Evolutionary conservation across 2,329 filamentous ascomycete genomes (phyloP).

Genomic region (Fusarium sp.): DNA sequence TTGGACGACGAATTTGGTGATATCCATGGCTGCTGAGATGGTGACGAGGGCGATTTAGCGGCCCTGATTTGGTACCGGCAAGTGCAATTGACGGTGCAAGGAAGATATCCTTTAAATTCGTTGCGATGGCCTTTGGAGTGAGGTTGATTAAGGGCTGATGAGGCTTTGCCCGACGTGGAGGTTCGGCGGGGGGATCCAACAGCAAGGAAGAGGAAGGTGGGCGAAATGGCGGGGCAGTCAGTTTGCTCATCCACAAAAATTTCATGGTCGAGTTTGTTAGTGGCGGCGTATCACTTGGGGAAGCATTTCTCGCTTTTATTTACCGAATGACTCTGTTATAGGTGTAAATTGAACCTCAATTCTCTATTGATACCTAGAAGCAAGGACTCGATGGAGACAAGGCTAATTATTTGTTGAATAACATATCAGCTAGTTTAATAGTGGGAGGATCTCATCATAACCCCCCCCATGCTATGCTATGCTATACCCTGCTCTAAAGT

Average conservation of each 20-base stretch:
- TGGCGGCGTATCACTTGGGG: constrained; percentile 4
- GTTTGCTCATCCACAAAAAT: constrained; percentile 31
- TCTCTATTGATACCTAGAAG: background rate
- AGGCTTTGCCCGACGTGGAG: constrained; percentile 42
- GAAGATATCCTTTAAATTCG: background rate
- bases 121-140: constrained; percentile 13
- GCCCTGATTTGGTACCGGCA: background rate
- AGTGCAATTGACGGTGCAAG: background rate
- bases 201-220: constrained; percentile 10
- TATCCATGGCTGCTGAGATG: constrained; percentile 71
- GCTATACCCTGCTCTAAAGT: background rate
- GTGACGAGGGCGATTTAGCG: background rate
- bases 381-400: background rate
- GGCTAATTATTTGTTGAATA: background rate
- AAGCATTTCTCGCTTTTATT: background rate
- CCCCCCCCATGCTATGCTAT: background rate
- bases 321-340: background rate
- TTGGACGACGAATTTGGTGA: constrained; percentile 84
- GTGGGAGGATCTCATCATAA: background rate
- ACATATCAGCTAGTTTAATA: too few species aligned
- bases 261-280: constrained; percentile 20
- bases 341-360: background rate
- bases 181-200: constrained; percentile 36
- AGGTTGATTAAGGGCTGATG: constrained; percentile 29
- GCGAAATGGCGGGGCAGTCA: constrained; percentile 37